Evolutionary conservation across 2,329 filamentous ascomycete species (phyloP).

Genomic region (Didymella arachidicola): DNA sequence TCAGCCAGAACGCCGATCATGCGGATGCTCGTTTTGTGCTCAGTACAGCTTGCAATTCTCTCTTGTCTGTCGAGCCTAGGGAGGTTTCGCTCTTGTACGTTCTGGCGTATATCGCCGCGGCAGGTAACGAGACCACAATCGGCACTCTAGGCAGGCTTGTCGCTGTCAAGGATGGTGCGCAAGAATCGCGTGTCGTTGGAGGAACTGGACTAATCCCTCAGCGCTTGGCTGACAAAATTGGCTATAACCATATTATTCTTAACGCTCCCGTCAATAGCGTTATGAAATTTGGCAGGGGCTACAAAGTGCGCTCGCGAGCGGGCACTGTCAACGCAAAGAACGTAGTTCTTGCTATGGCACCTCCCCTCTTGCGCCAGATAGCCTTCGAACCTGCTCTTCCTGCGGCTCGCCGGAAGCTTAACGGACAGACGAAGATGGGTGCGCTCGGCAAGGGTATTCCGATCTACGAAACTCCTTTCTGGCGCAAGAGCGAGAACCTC

Average conservation of each 20-base stretch:
- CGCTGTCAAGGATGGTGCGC: conserved; percentile 23
- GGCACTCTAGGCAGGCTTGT: conserved; percentile 27
- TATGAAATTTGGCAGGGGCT: conserved; percentile 5
- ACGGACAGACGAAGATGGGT: conserved; percentile 52
- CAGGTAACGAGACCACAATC: conserved; percentile 28
- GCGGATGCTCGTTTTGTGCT: conserved; percentile 25
- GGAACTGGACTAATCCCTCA: conserved; percentile 33
- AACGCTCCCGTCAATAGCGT: conserved; percentile 28
- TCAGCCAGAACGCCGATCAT: conserved; percentile 8
- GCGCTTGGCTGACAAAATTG: conserved; percentile 26
- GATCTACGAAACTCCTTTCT: conserved; percentile 57
- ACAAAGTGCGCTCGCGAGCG: conserved; percentile 24
- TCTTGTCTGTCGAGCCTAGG: conserved; percentile 25
- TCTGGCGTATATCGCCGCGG: conserved; percentile 31
- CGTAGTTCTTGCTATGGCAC: conserved; percentile 60
- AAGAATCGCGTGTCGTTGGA: conserved; percentile 32
- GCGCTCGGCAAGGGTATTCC: conserved; percentile 63
- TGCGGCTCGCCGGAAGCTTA: conserved; percentile 48
- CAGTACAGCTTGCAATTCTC: conserved; percentile 20
- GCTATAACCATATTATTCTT: conserved; percentile 26
- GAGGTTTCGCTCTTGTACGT: conserved; percentile 31
- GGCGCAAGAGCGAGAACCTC: conserved; percentile 53
- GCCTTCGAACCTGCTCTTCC: conserved; percentile 59
- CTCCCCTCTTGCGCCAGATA: conserved; percentile 57
- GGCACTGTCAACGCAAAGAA: conserved; percentile 51